phyloP scores from a whole-genome alignment of 2,329 filamentous ascomycete species.

The Thelonectria discophora region DNA sequence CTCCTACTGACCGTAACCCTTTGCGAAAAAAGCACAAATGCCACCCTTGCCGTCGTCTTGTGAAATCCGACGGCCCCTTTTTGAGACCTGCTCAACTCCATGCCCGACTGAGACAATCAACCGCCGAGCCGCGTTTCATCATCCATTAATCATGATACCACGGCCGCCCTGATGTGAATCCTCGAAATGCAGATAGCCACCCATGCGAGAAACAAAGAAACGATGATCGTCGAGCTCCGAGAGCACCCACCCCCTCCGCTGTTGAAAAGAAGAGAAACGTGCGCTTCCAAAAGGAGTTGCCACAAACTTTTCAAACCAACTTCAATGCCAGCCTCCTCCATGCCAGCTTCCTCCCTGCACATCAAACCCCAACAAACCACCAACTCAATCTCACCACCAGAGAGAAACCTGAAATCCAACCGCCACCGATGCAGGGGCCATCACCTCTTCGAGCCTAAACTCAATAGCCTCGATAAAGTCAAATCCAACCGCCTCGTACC shows the following conservation, averaged over 20 bases:
- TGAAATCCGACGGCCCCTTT: constrained; percentile 13
- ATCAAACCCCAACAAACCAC: too few species aligned
- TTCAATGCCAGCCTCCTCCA: too few species aligned
- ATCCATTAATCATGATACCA: constrained; percentile 23
- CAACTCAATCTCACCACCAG: too few species aligned
- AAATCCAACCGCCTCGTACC: too few species aligned
- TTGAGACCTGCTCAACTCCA: constrained; percentile 21
- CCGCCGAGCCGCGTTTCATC: constrained; percentile 12
- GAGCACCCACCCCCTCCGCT: background rate
- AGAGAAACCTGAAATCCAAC: too few species aligned
- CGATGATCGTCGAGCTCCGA: background rate
- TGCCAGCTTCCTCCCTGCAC: too few species aligned
- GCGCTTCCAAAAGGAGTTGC: background rate
- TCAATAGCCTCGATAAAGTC: too few species aligned
- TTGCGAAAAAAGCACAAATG: constrained; percentile 10
- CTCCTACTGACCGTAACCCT: constrained; percentile 10
- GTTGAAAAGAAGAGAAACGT: background rate
- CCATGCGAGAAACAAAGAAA: constrained; percentile 5
- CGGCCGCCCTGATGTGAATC: constrained; percentile 14
- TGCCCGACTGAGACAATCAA: constrained; percentile 14
- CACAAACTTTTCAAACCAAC: background rate
- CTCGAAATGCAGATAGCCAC: constrained; percentile 14
- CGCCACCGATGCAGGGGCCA: too few species aligned
- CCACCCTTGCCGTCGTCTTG: constrained; percentile 6
- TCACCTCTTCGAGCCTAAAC: too few species aligned